Evolutionary conservation across 257 asterid species (phyloP).

Genomic region (Echites panduratus): DNA sequence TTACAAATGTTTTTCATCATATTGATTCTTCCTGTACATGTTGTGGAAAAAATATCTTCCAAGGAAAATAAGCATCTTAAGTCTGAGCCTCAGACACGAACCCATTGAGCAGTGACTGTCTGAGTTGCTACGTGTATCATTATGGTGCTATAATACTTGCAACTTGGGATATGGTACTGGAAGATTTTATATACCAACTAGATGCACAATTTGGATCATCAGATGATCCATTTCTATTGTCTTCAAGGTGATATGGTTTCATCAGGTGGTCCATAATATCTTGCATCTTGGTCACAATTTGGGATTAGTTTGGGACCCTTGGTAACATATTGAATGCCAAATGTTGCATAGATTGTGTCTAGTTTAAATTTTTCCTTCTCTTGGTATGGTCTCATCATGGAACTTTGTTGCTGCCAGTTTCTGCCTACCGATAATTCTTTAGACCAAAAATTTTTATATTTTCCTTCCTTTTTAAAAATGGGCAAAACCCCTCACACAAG

Average conservation of each 20-base stretch:
- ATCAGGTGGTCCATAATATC: slow-evolving; percentile 16
- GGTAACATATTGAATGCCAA: slow-evolving; percentile 7
- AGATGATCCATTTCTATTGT: not conserved
- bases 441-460: not conserved
- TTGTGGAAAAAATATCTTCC: not conserved
- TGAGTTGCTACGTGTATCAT: slow-evolving; percentile 9
- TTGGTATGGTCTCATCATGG: not conserved
- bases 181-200: not conserved
- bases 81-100: slow-evolving; percentile 12
- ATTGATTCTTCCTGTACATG: not conserved
- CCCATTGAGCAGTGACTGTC: slow-evolving; percentile 4
- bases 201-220: slow-evolving; percentile 4
- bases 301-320: not conserved
- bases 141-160: not conserved
- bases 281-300: not conserved
- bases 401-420: not conserved
- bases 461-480: not conserved
- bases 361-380: not conserved
- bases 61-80: slow-evolving; percentile 6
- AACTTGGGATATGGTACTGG: slow-evolving; percentile 10
- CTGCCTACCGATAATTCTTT: not conserved
- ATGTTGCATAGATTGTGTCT: slow-evolving; percentile 3
- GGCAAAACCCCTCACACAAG: not conserved
- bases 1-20: not conserved
- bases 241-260: slow-evolving; percentile 8